Evolutionary conservation across 257 asterid species (phyloP).

Genomic region (Solanum chilense): DNA sequence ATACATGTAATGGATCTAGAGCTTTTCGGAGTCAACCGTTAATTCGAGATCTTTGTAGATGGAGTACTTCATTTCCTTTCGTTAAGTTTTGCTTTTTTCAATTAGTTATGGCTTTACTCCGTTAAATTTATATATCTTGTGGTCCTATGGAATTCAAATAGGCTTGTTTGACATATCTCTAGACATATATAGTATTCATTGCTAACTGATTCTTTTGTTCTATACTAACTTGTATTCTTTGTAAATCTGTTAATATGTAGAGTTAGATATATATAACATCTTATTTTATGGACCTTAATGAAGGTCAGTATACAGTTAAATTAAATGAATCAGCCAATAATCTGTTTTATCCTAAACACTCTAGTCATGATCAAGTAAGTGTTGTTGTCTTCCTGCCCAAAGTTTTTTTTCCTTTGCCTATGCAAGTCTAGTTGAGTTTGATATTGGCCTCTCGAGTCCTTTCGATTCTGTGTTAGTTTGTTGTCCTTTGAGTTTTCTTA

Average conservation of each 20-base stretch:
- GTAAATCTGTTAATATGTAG: constrained; percentile 2
- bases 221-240: neutral
- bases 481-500: neutral
- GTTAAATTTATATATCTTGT: neutral
- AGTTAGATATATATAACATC: neutral
- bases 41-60: neutral
- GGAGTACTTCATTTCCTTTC: neutral
- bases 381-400: constrained; percentile 8
- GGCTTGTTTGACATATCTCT: neutral
- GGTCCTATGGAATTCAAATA: neutral
- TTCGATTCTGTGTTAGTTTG: neutral
- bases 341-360: neutral
- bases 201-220: constrained; percentile 5
- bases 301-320: neutral
- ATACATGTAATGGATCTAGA: neutral
- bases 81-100: neutral
- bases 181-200: neutral
- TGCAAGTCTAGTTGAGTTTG: neutral
- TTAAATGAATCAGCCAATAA: neutral
- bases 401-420: neutral
- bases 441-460: constrained; percentile 5
- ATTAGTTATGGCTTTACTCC: neutral
- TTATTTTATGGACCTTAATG: neutral
- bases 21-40: neutral
- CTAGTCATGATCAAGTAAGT: neutral